phyloP scores from a whole-genome alignment of 2,329 filamentous ascomycete genomes.

The Biscogniauxia mediterranea region DNA sequence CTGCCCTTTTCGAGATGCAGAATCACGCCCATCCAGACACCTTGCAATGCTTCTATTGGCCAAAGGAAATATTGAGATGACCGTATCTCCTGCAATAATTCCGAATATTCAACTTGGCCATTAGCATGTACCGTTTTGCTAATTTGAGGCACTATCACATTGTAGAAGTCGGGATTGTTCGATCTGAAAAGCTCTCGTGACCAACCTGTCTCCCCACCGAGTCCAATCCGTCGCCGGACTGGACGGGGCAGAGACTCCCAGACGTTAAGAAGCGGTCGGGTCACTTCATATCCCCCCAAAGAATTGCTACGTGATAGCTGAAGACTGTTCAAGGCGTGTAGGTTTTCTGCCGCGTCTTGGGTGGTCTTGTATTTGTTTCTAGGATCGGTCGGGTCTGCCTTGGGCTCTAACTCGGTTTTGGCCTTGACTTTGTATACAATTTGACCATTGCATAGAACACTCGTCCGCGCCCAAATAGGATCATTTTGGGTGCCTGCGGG shows the following conservation, averaged over 20 bases:
- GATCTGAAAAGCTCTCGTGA: conserved; percentile 4
- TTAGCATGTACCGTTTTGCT: not conserved
- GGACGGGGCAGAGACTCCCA: conserved; percentile 7
- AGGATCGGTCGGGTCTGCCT: not conserved
- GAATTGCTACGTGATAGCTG: conserved; percentile 6
- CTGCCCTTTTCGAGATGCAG: conserved; percentile 9
- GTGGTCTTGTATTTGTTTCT: not conserved
- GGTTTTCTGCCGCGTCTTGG: conserved; percentile 2
- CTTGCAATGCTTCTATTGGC: conserved; percentile 12
- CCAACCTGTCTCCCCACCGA: conserved; percentile 11
- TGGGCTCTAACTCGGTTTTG: conserved; percentile 3
- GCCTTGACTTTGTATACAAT: conserved; percentile 13
- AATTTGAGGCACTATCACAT: not conserved
- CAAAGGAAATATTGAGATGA: conserved; percentile 15
- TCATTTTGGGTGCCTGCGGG: not conserved
- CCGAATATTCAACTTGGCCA: conserved; percentile 1
- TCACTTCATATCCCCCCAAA: conserved; percentile 8
- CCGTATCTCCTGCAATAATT: conserved; percentile 14
- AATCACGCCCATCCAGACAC: conserved; percentile 15
- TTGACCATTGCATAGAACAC: conserved; percentile 17
- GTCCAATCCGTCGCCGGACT: conserved; percentile 11
- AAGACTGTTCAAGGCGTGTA: conserved; percentile 15
- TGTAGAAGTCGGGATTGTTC: not conserved
- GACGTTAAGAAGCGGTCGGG: conserved; percentile 14
- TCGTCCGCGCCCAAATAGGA: conserved; percentile 7